Conservation (phyloP, 116 monocot genomes). For the Posidonia oceanica region DNA sequence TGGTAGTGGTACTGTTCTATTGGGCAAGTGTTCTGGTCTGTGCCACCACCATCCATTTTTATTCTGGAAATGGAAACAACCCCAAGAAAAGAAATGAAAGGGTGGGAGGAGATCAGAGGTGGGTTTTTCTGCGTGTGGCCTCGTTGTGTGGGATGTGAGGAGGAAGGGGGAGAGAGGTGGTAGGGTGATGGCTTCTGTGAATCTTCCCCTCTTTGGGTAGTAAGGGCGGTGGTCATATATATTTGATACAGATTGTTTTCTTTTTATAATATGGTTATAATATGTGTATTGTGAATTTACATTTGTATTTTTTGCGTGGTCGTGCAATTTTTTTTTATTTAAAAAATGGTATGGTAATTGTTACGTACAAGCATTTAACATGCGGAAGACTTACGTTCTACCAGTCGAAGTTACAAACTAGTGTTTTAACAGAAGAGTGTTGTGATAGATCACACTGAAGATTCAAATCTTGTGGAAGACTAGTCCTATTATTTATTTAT, state of each 20-base stretch:
- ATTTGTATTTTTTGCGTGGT: too few relatives aligned
- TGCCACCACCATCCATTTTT: conserved; percentile 17
- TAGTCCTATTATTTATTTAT: too few relatives aligned
- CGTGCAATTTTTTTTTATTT: too few relatives aligned
- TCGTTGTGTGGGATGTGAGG: conserved; percentile 12
- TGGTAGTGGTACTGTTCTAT: conserved; percentile 39
- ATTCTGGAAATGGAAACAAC: background rate
- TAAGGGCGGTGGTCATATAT: conserved; percentile 55
- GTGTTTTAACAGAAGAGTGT: too few relatives aligned
- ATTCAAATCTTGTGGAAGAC: too few relatives aligned
- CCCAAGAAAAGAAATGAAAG: background rate
- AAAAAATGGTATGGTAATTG: too few relatives aligned
- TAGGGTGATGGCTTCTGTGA: background rate
- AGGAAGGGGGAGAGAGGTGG: conserved; percentile 7
- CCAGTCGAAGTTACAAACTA: too few relatives aligned
- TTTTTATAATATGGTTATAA: background rate
- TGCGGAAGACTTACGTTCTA: too few relatives aligned
- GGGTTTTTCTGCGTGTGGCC: background rate
- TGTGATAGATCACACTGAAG: too few relatives aligned
- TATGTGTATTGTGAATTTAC: too few relatives aligned
- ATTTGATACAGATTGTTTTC: background rate
- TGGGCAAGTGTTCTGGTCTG: conserved; percentile 6
- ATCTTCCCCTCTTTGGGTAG: conserved; percentile 18
- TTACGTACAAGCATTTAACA: too few relatives aligned
- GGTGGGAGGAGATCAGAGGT: background rate